Conservation (phyloP, 1,284 basidiomycete genomes). For the Schizophyllum commune region DNA sequence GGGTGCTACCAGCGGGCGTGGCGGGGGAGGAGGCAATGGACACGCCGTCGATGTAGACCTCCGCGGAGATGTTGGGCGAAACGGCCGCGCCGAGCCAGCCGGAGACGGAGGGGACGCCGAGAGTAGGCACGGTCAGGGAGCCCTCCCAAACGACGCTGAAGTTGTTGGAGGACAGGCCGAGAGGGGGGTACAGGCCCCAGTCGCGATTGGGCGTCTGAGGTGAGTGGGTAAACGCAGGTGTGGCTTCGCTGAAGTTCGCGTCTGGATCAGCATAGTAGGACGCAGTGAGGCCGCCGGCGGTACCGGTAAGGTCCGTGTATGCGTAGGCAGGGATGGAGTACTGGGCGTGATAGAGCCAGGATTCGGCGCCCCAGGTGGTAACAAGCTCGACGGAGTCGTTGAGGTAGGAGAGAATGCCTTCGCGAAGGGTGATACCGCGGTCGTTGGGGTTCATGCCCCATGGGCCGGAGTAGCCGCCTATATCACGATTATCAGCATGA, state of each 20-base stretch:
- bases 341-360: constrained; percentile 21
- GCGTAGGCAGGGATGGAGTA: constrained; percentile 21
- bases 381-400: constrained; percentile 13
- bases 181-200: constrained; percentile 23
- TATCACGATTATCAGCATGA: too few relatives aligned
- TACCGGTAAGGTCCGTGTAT: constrained; percentile 14
- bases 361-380: constrained; percentile 20
- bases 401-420: constrained; percentile 17
- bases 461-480: constrained; percentile 19
- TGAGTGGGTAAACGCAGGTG: constrained; percentile 10
- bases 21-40: constrained; percentile 13
- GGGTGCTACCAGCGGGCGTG: constrained; percentile 15
- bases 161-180: constrained; percentile 21
- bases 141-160: constrained; percentile 25
- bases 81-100: constrained; percentile 19
- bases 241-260: constrained; percentile 16
- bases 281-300: constrained; percentile 16
- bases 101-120: constrained; percentile 9
- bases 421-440: constrained; percentile 18
- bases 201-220: constrained; percentile 20
- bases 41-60: constrained; percentile 16
- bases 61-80: constrained; percentile 14
- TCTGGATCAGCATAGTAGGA: constrained; percentile 18
- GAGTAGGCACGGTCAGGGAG: constrained; percentile 15
- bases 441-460: constrained; percentile 19